Conservation (phyloP, 2,329 filamentous ascomycete species). For the Pyrenophora seminiperda region DNA sequence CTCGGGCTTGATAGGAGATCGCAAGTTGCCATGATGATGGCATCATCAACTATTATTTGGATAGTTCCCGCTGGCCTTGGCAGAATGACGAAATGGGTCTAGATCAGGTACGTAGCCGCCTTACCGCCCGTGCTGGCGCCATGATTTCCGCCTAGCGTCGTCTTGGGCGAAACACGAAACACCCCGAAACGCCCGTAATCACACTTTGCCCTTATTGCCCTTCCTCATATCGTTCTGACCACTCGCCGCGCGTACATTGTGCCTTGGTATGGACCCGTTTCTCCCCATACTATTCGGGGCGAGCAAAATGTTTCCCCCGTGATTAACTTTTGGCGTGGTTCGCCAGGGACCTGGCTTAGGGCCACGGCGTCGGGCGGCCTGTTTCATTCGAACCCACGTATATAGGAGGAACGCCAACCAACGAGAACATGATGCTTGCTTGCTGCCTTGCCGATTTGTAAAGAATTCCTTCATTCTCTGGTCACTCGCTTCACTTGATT, state of each 20-base stretch:
- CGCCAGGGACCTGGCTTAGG: constrained; percentile 18
- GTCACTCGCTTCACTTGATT: constrained; percentile 29
- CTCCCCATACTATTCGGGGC: constrained; percentile 22
- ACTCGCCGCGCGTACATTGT: constrained; percentile 17
- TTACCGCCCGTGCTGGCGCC: constrained; percentile 14
- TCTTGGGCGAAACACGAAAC: constrained; percentile 38
- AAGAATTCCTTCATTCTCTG: constrained; percentile 24
- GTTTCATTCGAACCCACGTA: constrained; percentile 25
- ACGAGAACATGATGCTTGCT: constrained; percentile 10
- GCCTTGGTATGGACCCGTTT: constrained; percentile 15
- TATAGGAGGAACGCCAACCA: constrained; percentile 22
- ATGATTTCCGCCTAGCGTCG: constrained; percentile 26
- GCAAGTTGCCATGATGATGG: neutral
- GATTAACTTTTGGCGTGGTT: constrained; percentile 18
- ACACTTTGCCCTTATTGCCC: constrained; percentile 27
- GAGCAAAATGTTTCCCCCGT: constrained; percentile 22
- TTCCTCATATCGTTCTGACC: constrained; percentile 19
- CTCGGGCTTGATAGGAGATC: constrained; percentile 39
- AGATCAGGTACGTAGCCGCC: constrained; percentile 1
- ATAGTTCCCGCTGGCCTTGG: neutral
- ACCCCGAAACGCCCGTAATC: constrained; percentile 32
- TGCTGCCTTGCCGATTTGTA: constrained; percentile 31
- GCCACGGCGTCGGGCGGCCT: constrained; percentile 25
- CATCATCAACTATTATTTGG: neutral
- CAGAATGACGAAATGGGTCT: constrained; percentile 1